phyloP scores from a whole-genome alignment of 1,284 basidiomycete genomes.

The Pseudozyma sp. region DNA sequence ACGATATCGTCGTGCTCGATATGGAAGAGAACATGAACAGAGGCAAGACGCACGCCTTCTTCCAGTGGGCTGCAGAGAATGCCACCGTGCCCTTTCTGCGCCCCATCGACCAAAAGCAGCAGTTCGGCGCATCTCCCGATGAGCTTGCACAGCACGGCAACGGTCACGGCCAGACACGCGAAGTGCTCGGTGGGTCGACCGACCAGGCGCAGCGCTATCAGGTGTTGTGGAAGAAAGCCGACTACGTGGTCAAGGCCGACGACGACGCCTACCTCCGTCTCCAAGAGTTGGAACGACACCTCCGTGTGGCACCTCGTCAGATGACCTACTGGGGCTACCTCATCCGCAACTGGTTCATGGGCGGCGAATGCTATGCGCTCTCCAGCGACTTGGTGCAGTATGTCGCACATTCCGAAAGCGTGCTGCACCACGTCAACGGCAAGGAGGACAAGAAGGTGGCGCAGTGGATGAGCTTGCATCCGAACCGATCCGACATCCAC shows the following conservation, averaged over 20 bases:
- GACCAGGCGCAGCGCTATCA: conserved; percentile 44
- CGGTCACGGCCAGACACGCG: conserved; percentile 40
- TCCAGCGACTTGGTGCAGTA: conserved; percentile 91
- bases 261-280: conserved; percentile 66
- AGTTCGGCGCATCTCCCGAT: background rate
- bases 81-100: conserved; percentile 83
- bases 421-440: conserved; percentile 79
- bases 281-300: conserved; percentile 65
- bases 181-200: conserved; percentile 35
- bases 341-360: conserved; percentile 95
- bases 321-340: conserved; percentile 74
- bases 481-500: conserved; percentile 80
- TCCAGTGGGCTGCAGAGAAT: conserved; percentile 87
- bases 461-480: conserved; percentile 91
- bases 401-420: conserved; percentile 79
- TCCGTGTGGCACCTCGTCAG: conserved; percentile 61
- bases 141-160: conserved; percentile 16
- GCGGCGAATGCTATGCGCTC: conserved; percentile 90
- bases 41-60: conserved; percentile 84
- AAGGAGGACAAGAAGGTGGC: conserved; percentile 94
- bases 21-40: conserved; percentile 90
- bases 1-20: conserved; percentile 87
- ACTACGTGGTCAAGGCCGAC: conserved; percentile 68
- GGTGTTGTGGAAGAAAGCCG: conserved; percentile 66
- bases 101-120: conserved; percentile 27